Base-by-base conservation (phyloP, 805 yeast species). In the Candida takata region DNA sequence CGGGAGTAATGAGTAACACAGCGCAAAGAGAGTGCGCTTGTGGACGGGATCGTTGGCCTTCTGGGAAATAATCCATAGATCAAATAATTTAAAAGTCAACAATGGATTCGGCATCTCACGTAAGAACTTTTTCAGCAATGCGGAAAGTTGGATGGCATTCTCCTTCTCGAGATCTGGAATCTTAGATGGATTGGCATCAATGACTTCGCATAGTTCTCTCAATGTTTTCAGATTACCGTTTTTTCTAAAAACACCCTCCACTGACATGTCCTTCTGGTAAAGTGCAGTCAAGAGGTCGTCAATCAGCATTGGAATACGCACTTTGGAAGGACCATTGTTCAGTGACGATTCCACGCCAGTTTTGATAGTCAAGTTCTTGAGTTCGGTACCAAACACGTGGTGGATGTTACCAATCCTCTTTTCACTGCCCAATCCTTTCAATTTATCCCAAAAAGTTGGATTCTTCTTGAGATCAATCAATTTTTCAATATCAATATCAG, bases 71-170 rank as follows among this genome's bases (percentile, higher is more conserved):
- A 86, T 73, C 87, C 95, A 92, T 36, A 85, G 50, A 32, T 79
- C 83, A 55, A 84, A 84, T 9, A 92, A 64, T 41, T 70, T 70
- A 45, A 73, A 77, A 0, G 96, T 84, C 54, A 92, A 65, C 32
- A 92, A 64, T 2, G 98, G 97, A 51, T 80, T 87, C 1, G 98
- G 98, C 57, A 92, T 65, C 39, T 88, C 97, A 51, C 99, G 72
- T 32, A 88, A 61, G 67, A 87, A 92, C 60, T 84, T 87, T 59
- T 92, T 92, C 64, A 92, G 64, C 44, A 92, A 62, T 0, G 97
- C 97, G 1, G 97, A 95, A 34, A 92, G 64, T 61, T 92, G 98
- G 29, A 92, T 84, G 0, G 95, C 88, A 35, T 78, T 79, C 55
- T 90, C 96, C 35, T 64, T 69, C 16, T 77, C 68, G 25, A 87